Percentiles rank a stretch among this genome's conserved stretches.
Conservation (phyloP, 345 rosid genomes). For the Clausena lansium region DNA sequence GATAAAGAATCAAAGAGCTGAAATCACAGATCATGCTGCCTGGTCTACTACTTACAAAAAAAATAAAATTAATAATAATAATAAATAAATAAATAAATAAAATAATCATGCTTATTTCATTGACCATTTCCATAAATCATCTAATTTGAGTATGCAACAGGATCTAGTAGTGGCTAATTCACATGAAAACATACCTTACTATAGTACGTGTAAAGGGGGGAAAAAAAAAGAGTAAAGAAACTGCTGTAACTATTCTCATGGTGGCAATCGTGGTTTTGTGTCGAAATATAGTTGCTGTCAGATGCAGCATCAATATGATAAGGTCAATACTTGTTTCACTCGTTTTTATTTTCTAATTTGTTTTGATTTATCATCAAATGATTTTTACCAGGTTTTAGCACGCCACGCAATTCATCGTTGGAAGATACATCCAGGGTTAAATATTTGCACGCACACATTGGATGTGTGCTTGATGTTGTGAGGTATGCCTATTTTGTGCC, state of each 20-base stretch:
- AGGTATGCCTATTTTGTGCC: constrained; percentile 23
- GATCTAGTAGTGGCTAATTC: background rate
- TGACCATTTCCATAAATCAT: background rate
- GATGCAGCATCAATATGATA: background rate
- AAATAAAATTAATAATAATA: too few species aligned
- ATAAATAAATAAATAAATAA: too few species aligned
- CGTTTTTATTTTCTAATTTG: background rate
- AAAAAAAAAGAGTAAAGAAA: too few species aligned
- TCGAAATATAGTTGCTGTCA: background rate
- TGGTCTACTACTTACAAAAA: too few species aligned
- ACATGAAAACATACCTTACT: background rate
- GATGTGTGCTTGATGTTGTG: constrained; percentile 38
- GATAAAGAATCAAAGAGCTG: background rate
- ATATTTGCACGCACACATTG: constrained; percentile 32
- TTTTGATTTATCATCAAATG: background rate
- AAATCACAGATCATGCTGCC: background rate
- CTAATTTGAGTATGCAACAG: background rate
- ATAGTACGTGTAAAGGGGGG: background rate
- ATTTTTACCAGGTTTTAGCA: constrained; percentile 27
- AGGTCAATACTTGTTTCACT: background rate
- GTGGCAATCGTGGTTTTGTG: too few species aligned
- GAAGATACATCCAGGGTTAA: constrained; percentile 39
- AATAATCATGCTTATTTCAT: background rate
- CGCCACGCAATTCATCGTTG: constrained; percentile 23
- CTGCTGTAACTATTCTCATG: too few species aligned